These are phyloP conservation scores for Ordospora colligata DNA, from an alignment of 371 early-diverging fungal species.

Conservation along the genomic window DNA sequence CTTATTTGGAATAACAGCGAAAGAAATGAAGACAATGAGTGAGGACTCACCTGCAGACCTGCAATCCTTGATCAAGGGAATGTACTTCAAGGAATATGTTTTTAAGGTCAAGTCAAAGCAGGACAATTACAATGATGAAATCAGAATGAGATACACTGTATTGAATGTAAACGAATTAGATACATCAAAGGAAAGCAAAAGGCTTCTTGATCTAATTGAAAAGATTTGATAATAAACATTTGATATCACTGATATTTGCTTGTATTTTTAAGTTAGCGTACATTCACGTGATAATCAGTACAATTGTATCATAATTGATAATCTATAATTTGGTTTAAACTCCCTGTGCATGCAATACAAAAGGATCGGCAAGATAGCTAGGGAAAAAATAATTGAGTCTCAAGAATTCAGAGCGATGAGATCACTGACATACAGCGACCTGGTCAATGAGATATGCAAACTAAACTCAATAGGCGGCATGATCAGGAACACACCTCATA, in stretches of 20 bases:
- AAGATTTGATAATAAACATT: conserved; percentile 5
- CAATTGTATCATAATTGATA: too few relatives aligned
- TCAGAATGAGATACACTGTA: conserved; percentile 32
- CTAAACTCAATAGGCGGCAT: conserved; percentile 5
- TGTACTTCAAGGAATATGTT: conserved; percentile 25
- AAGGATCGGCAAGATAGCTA: neutral
- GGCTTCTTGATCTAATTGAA: conserved; percentile 37
- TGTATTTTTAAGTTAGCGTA: neutral
- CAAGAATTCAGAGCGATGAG: neutral
- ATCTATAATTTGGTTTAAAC: too few relatives aligned
- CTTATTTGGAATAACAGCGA: conserved; percentile 47
- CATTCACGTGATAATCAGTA: too few relatives aligned
- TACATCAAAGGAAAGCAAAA: conserved; percentile 23
- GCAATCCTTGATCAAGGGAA: conserved; percentile 28
- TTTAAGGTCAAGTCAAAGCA: conserved; percentile 44
- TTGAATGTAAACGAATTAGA: conserved; percentile 13
- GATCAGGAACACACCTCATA: neutral
- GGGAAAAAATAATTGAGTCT: conserved; percentile 4
- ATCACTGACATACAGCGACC: neutral
- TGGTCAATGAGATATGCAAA: neutral
- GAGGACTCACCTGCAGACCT: conserved; percentile 28
- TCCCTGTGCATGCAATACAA: neutral
- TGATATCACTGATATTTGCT: neutral
- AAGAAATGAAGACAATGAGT: conserved; percentile 39
- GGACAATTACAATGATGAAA: conserved; percentile 50